A percentile compares a stretch with the other conserved stretches of the same genome.
phyloP scores from a whole-genome alignment of 2,329 filamentous ascomycete species.

The Blastomyces percursus region DNA sequence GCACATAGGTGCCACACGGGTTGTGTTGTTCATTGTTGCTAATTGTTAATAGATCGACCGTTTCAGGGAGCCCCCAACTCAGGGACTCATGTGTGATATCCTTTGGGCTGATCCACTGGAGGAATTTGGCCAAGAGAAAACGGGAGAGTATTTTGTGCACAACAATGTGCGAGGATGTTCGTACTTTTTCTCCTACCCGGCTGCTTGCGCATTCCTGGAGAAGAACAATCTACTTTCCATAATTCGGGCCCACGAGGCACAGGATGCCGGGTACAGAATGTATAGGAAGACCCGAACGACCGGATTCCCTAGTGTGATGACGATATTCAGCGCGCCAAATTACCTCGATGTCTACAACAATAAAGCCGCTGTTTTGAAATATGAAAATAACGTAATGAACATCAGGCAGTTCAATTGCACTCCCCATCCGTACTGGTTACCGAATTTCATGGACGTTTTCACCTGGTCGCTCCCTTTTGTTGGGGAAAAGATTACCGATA shows the following conservation, averaged over 20 bases:
- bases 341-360: constrained; percentile 99
- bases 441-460: constrained; percentile 99
- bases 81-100: constrained; percentile 98
- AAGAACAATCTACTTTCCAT: constrained; percentile 98
- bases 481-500: constrained; percentile 97
- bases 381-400: constrained; percentile 99
- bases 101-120: constrained; percentile 97
- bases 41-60: constrained; percentile 64
- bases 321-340: constrained; percentile 97
- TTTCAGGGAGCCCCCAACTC: constrained; percentile 93
- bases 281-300: constrained; percentile 97
- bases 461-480: constrained; percentile 99
- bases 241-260: constrained; percentile 94
- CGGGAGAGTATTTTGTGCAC: constrained; percentile 92
- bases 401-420: constrained; percentile 99
- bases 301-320: constrained; percentile 98
- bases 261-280: constrained; percentile 98
- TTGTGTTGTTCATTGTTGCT: constrained; percentile 15
- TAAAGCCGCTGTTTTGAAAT: constrained; percentile 97
- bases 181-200: constrained; percentile 98
- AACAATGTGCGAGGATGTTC: constrained; percentile 98
- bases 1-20: not conserved
- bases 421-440: constrained; percentile 97
- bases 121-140: constrained; percentile 98
- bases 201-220: constrained; percentile 92